phyloP scores from a whole-genome alignment of 768 basidiomycete genomes.

The Pulveroboletus sp. region DNA sequence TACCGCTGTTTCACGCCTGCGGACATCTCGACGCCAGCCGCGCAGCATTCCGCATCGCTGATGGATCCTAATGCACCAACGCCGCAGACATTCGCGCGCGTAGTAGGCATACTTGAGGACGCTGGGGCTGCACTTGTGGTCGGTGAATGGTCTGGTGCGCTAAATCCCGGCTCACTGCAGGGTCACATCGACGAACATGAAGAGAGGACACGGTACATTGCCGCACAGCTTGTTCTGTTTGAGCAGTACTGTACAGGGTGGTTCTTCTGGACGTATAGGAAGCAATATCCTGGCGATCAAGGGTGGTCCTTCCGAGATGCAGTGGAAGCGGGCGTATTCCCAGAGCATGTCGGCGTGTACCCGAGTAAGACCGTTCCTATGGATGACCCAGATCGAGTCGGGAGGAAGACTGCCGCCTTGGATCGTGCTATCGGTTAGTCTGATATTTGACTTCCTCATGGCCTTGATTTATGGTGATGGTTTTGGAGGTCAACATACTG shows the following conservation, averaged over 20 bases:
- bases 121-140: constrained; percentile 56
- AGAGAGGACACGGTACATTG: constrained; percentile 46
- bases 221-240: constrained; percentile 62
- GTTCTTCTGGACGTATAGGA: constrained; percentile 87
- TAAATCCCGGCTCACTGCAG: constrained; percentile 60
- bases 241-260: constrained; percentile 63
- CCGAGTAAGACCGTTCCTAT: constrained; percentile 18
- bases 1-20: constrained; percentile 72
- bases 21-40: constrained; percentile 51
- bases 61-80: constrained; percentile 36
- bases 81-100: constrained; percentile 39
- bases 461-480: constrained; percentile 12
- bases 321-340: constrained; percentile 57
- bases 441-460: constrained; percentile 9
- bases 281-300: constrained; percentile 56
- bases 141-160: constrained; percentile 75
- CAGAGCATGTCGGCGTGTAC: constrained; percentile 43
- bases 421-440: constrained; percentile 32
- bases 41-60: constrained; percentile 50
- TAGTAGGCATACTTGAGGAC: constrained; percentile 29
- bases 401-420: constrained; percentile 28
- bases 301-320: constrained; percentile 76
- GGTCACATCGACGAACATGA: constrained; percentile 40
- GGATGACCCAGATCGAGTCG: constrained; percentile 17
- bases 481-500: constrained; percentile 33